These are phyloP conservation scores for Cylindrodendrum hubeiense DNA, from an alignment of 2,329 filamentous ascomycete genomes.

Conservation along the genomic window DNA sequence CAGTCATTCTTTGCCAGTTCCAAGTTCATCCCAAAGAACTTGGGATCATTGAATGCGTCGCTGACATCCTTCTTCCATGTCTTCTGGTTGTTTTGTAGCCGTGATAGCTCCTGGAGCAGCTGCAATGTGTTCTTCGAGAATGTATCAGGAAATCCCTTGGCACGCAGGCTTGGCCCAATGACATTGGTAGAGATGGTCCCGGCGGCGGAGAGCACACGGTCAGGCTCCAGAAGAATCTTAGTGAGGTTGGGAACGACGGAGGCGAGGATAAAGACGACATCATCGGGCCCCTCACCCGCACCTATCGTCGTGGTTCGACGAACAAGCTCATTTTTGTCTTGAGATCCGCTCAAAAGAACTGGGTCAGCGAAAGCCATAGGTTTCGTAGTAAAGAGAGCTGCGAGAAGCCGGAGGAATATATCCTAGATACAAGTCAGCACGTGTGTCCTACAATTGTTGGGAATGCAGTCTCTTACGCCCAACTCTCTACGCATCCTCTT, in stretches of 20 bases:
- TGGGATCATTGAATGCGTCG: constrained; percentile 91
- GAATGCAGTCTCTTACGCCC: constrained; percentile 69
- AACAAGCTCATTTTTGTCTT: constrained; percentile 54
- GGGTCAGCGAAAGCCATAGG: constrained; percentile 79
- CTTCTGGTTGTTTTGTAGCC: constrained; percentile 84
- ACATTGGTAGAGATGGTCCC: constrained; percentile 86
- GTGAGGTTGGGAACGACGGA: constrained; percentile 83
- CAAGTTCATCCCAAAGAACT: constrained; percentile 82
- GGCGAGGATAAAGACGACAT: constrained; percentile 84
- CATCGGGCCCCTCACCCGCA: constrained; percentile 70
- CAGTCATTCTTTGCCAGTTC: constrained; percentile 78
- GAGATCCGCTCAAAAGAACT: constrained; percentile 49
- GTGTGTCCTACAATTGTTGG: neutral
- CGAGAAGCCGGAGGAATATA: constrained; percentile 86
- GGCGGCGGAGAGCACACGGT: constrained; percentile 83
- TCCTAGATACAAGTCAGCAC: constrained; percentile 69
- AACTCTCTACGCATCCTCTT: constrained; percentile 91
- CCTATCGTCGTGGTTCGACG: constrained; percentile 50
- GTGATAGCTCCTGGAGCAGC: constrained; percentile 82
- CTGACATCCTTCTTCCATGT: constrained; percentile 92
- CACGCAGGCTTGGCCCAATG: constrained; percentile 83
- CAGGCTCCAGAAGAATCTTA: constrained; percentile 86
- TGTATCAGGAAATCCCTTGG: constrained; percentile 89
- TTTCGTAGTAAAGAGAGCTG: constrained; percentile 93
- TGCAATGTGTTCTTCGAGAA: constrained; percentile 78